Percentiles rank a stretch among this genome's conserved stretches.
Conservation (phyloP, 2,329 filamentous ascomycete genomes). For the Sarocladiaceae sp. region DNA sequence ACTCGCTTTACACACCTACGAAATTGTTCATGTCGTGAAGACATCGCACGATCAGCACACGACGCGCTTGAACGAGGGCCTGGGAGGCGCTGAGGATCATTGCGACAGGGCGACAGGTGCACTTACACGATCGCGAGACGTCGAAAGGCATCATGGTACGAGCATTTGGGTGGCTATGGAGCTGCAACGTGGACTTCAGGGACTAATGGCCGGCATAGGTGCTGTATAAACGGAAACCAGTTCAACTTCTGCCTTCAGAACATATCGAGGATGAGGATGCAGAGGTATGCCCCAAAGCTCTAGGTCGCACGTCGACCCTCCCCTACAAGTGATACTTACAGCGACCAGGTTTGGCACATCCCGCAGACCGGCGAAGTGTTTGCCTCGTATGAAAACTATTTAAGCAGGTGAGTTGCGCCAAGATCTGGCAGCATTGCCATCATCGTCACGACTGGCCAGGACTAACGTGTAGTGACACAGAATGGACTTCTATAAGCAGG, state of each 20-base stretch:
- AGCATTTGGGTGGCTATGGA: neutral
- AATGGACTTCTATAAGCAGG: conserved; percentile 92
- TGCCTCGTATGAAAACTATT: conserved; percentile 79
- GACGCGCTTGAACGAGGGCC: neutral
- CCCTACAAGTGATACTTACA: neutral
- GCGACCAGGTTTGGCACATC: conserved; percentile 85
- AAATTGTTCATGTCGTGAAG: conserved; percentile 3
- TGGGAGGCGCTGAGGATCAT: neutral
- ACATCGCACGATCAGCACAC: neutral
- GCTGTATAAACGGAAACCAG: conserved; percentile 92
- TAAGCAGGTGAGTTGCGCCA: conserved; percentile 62
- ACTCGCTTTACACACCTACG: neutral
- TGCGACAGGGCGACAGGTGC: neutral
- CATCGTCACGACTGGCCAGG: too few species aligned
- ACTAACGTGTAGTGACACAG: conserved; percentile 37
- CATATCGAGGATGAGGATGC: conserved; percentile 73
- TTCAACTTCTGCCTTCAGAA: conserved; percentile 71
- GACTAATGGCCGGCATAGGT: conserved; percentile 53
- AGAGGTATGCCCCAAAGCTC: conserved; percentile 57
- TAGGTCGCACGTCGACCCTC: neutral
- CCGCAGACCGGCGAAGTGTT: conserved; percentile 88
- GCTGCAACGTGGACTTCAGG: conserved; percentile 13
- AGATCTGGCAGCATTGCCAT: neutral
- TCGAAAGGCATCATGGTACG: neutral
- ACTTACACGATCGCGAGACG: neutral